These are phyloP conservation scores for Phellopilus nigrolimitatus DNA, from an alignment of 1,284 basidiomycete species.

Conservation along the genomic window DNA sequence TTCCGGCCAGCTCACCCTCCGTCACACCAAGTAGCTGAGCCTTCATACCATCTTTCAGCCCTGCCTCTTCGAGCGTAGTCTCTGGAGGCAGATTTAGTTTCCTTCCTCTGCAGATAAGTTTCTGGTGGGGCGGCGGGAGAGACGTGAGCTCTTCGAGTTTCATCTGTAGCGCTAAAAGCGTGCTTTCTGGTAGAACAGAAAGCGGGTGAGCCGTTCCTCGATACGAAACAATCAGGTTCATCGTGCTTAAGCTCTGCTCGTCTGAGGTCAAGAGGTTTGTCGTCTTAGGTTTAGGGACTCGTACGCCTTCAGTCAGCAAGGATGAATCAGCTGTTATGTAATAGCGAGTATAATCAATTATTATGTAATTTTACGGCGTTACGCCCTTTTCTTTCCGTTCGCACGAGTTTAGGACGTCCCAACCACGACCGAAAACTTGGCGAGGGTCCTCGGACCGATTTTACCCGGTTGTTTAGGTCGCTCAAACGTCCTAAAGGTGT, in stretches of 20 bases:
- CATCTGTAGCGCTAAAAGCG: slow-evolving; percentile 43
- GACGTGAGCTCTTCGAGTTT: slow-evolving; percentile 56
- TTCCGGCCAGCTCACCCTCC: slow-evolving; percentile 44
- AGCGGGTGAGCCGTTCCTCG: slow-evolving; percentile 45
- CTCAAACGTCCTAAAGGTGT: no score
- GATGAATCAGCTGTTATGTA: no score
- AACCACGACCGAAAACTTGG: no score
- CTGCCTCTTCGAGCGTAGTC: slow-evolving; percentile 44
- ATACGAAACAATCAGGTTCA: slow-evolving; percentile 34
- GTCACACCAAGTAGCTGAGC: slow-evolving; percentile 67
- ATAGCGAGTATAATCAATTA: no score
- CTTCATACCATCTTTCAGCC: slow-evolving; percentile 57
- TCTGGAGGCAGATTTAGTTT: slow-evolving; percentile 33
- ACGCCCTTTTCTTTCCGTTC: no score
- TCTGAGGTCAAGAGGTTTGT: not conserved
- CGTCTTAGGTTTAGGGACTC: no score
- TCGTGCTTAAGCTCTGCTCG: not conserved
- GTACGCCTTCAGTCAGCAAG: no score
- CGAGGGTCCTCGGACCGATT: no score
- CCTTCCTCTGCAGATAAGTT: slow-evolving; percentile 69
- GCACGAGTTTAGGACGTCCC: no score
- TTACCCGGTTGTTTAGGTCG: no score
- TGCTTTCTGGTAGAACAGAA: slow-evolving; percentile 40
- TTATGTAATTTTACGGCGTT: no score
- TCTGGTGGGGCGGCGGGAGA: slow-evolving; percentile 60